A percentile compares a stretch with the other conserved stretches of the same genome.
Conservation (phyloP, 495 filamentous ascomycete species). For the Barbatosphaeria neglecta region DNA sequence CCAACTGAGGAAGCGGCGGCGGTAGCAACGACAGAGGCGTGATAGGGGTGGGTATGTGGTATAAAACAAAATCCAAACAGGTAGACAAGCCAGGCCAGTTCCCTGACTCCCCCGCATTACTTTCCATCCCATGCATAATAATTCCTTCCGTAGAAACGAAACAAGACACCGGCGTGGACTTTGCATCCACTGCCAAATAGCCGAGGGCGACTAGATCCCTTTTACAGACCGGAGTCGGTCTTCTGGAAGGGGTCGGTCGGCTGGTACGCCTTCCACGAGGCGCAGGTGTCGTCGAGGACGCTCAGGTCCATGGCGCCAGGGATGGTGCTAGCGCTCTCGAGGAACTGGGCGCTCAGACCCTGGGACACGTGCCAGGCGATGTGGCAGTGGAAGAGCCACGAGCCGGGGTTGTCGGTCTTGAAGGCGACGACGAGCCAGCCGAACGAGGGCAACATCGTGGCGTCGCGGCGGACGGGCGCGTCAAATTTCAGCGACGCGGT, state of each 20-base stretch:
- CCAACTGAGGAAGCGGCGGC: no score
- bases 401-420: conserved; percentile 33
- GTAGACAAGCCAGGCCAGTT: no score
- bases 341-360: conserved; percentile 35
- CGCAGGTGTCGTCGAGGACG: conserved; percentile 23
- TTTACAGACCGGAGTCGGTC: conserved; percentile 33
- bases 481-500: conserved; percentile 18
- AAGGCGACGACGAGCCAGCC: conserved; percentile 32
- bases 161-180: no score
- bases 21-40: no score
- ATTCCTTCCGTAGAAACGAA: no score
- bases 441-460: conserved; percentile 26
- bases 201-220: no score
- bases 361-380: conserved; percentile 40
- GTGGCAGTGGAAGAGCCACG: conserved; percentile 37
- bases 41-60: no score
- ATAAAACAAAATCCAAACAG: no score
- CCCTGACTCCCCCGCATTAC: no score
- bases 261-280: conserved; percentile 30
- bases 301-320: conserved; percentile 18
- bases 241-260: conserved; percentile 6
- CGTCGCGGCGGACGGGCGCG: conserved; percentile 23
- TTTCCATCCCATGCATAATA: no score
- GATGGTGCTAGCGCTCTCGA: conserved; percentile 31
- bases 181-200: not conserved